Percentiles rank a stretch among this genome's conserved stretches.
These are phyloP conservation scores for Exophiala sp. DNA, from an alignment of 2,329 filamentous ascomycete genomes.

Conservation along the genomic window DNA sequence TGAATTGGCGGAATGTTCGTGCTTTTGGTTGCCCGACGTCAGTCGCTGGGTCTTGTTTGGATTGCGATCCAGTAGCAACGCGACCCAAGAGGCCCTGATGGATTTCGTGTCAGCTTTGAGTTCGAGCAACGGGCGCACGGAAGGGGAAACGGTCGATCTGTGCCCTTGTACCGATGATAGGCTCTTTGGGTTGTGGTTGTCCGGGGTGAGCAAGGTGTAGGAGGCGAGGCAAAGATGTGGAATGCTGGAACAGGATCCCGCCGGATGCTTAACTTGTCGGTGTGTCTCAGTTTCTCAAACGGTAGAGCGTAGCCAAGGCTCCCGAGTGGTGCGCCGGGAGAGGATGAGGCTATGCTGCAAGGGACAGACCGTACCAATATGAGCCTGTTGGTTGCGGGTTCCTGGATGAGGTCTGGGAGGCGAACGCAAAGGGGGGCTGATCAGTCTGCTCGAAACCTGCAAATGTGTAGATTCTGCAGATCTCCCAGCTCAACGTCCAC, in stretches of 20 bases:
- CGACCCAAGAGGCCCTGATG: background rate
- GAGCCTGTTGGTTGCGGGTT: background rate
- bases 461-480: background rate
- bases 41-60: background rate
- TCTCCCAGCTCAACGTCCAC: too few relatives aligned
- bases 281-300: conserved; percentile 1
- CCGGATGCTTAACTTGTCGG: background rate
- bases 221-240: background rate
- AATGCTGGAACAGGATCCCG: background rate
- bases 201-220: background rate
- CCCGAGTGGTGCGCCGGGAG: conserved; percentile 1
- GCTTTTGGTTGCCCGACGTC: background rate
- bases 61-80: background rate
- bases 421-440: conserved; percentile 1
- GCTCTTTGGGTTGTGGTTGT: background rate
- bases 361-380: background rate
- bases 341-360: conserved; percentile 7
- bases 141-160: background rate
- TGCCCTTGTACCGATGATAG: background rate
- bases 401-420: background rate
- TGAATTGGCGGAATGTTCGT: background rate
- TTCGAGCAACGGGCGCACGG: background rate
- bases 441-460: background rate
- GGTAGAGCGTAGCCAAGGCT: background rate
- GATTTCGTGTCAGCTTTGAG: background rate